Percentiles rank a stretch among this genome's conserved stretches.
These are phyloP conservation scores for Carallia brachiata DNA, from an alignment of 345 rosid genomes.

Conservation along the genomic window DNA sequence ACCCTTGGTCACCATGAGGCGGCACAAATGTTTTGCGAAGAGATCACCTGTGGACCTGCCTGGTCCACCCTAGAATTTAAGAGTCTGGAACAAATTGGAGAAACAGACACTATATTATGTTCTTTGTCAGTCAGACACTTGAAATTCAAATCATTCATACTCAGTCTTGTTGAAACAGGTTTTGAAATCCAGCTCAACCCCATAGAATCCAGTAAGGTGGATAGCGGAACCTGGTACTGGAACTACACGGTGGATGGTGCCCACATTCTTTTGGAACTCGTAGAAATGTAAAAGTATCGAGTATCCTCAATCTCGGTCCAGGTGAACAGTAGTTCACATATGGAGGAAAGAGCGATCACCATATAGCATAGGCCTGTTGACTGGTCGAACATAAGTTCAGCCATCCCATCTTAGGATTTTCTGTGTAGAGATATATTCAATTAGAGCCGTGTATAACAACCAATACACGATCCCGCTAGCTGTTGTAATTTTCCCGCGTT, in stretches of 20 bases:
- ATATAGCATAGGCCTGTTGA: background rate
- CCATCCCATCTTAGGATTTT: slow-evolving; percentile 25
- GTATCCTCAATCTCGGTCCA: slow-evolving; percentile 2
- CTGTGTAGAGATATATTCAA: background rate
- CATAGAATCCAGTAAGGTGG: slow-evolving; percentile 43
- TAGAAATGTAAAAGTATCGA: slow-evolving; percentile 34
- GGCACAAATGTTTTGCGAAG: too few species aligned
- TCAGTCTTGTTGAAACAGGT: slow-evolving; percentile 35
- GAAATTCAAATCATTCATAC: background rate
- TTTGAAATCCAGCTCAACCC: slow-evolving; percentile 49
- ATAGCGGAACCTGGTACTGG: slow-evolving; percentile 93
- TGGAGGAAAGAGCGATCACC: slow-evolving; percentile 10
- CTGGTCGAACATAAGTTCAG: slow-evolving; percentile 63
- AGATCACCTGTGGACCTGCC: too few species aligned
- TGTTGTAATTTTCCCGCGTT: background rate
- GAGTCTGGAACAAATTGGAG: too few species aligned
- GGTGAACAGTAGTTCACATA: slow-evolving; percentile 59
- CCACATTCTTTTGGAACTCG: slow-evolving; percentile 58
- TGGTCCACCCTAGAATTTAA: too few species aligned
- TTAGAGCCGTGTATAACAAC: slow-evolving; percentile 18
- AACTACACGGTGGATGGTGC: slow-evolving; percentile 55
- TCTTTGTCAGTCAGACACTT: too few species aligned
- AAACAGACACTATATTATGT: too few species aligned
- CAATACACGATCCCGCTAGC: background rate
- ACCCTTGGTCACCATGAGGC: too few species aligned